Evolutionary conservation across 225 moss, liverwort and hornwort genomes (phyloP).

Genomic region (Climacium dendroides): DNA sequence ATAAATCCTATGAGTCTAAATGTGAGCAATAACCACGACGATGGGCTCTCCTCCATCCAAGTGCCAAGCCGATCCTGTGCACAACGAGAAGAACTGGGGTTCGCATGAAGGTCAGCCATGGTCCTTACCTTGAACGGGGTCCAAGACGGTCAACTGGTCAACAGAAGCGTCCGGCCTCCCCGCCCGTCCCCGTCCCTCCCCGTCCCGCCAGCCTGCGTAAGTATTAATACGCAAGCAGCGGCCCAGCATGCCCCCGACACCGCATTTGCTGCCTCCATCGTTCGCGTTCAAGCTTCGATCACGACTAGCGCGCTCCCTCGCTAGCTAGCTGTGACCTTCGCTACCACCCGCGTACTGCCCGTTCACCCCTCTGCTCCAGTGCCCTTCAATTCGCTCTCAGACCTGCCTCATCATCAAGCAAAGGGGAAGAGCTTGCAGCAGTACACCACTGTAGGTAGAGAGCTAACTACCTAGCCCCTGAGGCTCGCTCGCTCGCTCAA

Average conservation of each 20-base stretch:
- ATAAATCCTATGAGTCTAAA: neutral
- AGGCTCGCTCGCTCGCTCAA: neutral
- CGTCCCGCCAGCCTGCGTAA: neutral
- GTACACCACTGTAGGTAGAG: neutral
- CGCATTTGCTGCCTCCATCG: neutral
- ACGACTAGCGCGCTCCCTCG: neutral
- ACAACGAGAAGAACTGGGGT: neutral
- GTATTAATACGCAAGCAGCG: neutral
- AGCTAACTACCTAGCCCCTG: neutral
- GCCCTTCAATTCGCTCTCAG: neutral
- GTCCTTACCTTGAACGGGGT: neutral
- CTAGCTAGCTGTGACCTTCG: neutral
- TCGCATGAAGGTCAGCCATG: neutral
- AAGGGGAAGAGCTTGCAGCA: neutral
- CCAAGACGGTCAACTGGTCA: neutral
- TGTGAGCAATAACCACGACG: neutral
- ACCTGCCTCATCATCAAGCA: neutral
- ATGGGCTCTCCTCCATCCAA: neutral
- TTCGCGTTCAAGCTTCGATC: neutral
- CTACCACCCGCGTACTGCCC: neutral
- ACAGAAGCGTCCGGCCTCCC: neutral
- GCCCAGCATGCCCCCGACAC: neutral
- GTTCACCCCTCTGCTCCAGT: neutral
- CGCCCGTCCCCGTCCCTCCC: too few species aligned
- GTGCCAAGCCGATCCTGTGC: neutral